phyloP scores from a whole-genome alignment of 768 basidiomycete species.

The Leccinum variicolor region DNA sequence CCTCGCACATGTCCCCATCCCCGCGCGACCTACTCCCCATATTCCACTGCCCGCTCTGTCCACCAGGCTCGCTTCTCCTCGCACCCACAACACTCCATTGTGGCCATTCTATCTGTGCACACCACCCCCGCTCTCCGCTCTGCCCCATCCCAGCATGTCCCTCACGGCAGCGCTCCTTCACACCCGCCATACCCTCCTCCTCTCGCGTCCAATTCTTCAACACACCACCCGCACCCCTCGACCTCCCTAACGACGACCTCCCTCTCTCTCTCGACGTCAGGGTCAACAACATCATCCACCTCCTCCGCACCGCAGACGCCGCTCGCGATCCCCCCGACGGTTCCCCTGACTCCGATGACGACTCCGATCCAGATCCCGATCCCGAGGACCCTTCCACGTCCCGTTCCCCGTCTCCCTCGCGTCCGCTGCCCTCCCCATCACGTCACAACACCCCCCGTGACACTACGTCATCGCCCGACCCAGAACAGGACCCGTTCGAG shows the following conservation, averaged over 20 bases:
- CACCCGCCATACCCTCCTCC: conserved; percentile 41
- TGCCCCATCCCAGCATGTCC: conserved; percentile 39
- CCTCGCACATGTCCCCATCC: conserved; percentile 18
- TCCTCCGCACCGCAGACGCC: conserved; percentile 32
- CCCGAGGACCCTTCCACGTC: conserved; percentile 24
- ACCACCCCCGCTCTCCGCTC: conserved; percentile 39
- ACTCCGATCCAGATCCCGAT: conserved; percentile 25
- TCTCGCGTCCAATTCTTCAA: conserved; percentile 34
- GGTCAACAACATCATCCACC: conserved; percentile 50
- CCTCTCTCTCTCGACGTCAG: conserved; percentile 47
- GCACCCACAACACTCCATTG: conserved; percentile 65
- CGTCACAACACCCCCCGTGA: conserved; percentile 25
- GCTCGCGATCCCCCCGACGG: conserved; percentile 7
- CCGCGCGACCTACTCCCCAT: conserved; percentile 34
- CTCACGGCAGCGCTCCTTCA: conserved; percentile 8
- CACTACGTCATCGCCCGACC: conserved; percentile 26
- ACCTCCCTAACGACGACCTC: not conserved
- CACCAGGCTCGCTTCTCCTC: conserved; percentile 31
- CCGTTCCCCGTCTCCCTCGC: not conserved
- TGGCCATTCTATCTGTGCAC: conserved; percentile 77
- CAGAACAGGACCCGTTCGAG: conserved; percentile 39
- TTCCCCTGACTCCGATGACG: conserved; percentile 29
- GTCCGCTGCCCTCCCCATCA: conserved; percentile 18
- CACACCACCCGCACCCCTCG: conserved; percentile 29
- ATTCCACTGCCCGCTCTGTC: conserved; percentile 56